Percentiles rank a stretch among this genome's conserved stretches.
phyloP scores from a whole-genome alignment of 176 grass and related monocot species.

The Carex myosuroides region DNA sequence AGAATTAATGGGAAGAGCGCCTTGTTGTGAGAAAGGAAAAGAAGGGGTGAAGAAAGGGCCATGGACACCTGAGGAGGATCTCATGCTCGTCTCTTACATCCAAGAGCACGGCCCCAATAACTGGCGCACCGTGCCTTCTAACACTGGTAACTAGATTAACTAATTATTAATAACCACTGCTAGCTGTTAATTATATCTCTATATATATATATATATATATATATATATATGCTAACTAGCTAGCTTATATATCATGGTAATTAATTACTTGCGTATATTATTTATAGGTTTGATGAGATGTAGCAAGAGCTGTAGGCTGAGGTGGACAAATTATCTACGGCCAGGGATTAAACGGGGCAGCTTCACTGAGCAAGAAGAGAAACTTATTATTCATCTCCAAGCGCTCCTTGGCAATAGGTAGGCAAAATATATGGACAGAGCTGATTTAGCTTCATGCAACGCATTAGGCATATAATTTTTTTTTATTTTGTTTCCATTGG shows the following conservation, averaged over 20 bases:
- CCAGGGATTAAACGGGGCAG: constrained; percentile 52
- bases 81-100: constrained; percentile 63
- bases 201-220: no score
- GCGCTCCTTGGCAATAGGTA: constrained; percentile 44
- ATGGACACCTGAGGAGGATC: constrained; percentile 80
- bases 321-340: constrained; percentile 77
- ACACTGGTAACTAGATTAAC: constrained; percentile 26
- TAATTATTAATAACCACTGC: no score
- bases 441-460: no score
- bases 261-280: background rate
- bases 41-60: constrained; percentile 64
- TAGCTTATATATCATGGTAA: no score
- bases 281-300: constrained; percentile 49
- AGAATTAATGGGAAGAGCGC: constrained; percentile 46
- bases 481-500: no score
- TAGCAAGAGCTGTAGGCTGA: constrained; percentile 83
- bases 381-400: constrained; percentile 58
- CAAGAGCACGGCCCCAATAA: constrained; percentile 61
- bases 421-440: no score
- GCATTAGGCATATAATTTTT: no score
- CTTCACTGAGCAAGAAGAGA: constrained; percentile 46
- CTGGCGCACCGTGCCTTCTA: constrained; percentile 65
- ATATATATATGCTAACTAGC: no score
- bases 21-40: constrained; percentile 55
- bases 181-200: no score